Conservation (phyloP, 306 rosid species). For the Morella rubra region DNA sequence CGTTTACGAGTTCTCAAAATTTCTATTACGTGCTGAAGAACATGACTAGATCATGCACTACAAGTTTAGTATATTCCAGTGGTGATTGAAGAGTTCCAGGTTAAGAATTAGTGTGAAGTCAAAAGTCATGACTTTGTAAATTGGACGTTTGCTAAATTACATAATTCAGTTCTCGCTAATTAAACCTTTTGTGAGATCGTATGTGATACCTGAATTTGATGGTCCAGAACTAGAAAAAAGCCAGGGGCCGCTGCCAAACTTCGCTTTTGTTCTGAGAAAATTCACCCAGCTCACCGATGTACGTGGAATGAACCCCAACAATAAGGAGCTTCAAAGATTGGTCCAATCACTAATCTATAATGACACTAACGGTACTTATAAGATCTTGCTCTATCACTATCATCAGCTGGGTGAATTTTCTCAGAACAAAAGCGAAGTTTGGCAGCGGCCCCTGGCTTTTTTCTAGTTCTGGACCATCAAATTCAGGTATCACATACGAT, state of each 20-base stretch:
- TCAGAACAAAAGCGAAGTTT: background rate
- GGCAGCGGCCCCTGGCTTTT: background rate
- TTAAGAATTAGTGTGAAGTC: background rate
- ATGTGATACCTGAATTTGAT: background rate
- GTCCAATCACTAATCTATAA: no score
- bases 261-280: background rate
- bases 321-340: no score
- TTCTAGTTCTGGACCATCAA: background rate
- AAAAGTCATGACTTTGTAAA: background rate
- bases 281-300: no score
- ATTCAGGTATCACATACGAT: background rate
- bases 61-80: background rate
- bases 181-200: background rate
- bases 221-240: background rate
- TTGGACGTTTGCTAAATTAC: background rate
- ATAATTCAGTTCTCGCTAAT: background rate
- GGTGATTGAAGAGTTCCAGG: background rate
- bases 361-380: no score
- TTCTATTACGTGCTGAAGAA: no score
- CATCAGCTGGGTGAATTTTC: background rate
- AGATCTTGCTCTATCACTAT: no score
- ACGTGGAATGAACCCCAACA: no score
- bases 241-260: background rate
- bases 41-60: no score
- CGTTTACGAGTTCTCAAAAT: no score